phyloP scores from a whole-genome alignment of 768 basidiomycete genomes.

The Pleurotus giganteus region DNA sequence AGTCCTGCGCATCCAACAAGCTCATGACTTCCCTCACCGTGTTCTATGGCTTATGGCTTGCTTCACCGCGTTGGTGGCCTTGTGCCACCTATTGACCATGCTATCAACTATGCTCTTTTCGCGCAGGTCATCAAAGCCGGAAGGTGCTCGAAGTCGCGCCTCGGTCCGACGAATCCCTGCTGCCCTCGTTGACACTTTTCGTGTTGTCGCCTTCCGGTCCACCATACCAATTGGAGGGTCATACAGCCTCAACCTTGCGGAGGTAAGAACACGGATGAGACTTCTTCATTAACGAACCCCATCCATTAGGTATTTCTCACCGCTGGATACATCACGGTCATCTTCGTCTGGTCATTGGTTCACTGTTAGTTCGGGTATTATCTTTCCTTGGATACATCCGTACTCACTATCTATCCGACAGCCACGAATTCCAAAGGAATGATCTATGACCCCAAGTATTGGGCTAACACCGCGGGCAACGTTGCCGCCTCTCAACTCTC shows the following conservation, averaged over 20 bases:
- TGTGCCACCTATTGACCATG: slow-evolving; percentile 30
- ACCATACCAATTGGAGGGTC: slow-evolving; percentile 32
- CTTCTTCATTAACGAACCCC: background rate
- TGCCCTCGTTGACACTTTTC: slow-evolving; percentile 31
- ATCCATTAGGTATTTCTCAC: slow-evolving; percentile 27
- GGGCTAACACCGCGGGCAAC: slow-evolving; percentile 38
- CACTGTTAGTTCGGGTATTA: slow-evolving; percentile 36
- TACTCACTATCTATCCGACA: background rate
- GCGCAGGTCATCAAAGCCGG: slow-evolving; percentile 8
- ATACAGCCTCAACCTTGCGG: slow-evolving; percentile 38
- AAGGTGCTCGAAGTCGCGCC: slow-evolving; percentile 5
- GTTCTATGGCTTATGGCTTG: slow-evolving; percentile 40
- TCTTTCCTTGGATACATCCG: background rate
- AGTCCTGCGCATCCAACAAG: slow-evolving; percentile 7
- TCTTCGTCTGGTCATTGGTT: slow-evolving; percentile 32
- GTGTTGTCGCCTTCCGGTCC: slow-evolving; percentile 34
- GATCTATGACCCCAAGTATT: slow-evolving; percentile 34
- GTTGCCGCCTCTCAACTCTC: slow-evolving; percentile 51
- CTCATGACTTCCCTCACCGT: slow-evolving; percentile 34
- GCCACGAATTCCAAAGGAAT: slow-evolving; percentile 28
- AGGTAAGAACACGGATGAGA: slow-evolving; percentile 20
- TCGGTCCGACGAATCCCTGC: slow-evolving; percentile 27
- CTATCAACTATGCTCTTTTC: slow-evolving; percentile 17
- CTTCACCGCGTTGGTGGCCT: slow-evolving; percentile 38
- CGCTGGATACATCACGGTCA: slow-evolving; percentile 27